phyloP scores from a whole-genome alignment of 208 protist genomes.

The Crithidia thermophila region DNA sequence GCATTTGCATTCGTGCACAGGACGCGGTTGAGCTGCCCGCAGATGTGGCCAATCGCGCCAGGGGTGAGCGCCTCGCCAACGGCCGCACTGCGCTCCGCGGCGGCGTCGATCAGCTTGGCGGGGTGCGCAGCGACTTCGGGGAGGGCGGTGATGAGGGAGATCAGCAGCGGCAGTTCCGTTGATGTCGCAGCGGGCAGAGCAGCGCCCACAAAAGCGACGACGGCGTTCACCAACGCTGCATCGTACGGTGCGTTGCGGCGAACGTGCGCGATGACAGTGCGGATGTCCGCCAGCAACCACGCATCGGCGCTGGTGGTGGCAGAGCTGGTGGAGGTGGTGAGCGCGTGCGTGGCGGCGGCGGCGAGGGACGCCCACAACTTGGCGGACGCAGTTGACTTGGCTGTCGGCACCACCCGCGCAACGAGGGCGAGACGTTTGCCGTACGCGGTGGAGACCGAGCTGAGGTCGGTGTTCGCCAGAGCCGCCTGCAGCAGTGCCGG shows the following conservation, averaged over 20 bases:
- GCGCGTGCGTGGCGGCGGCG: background rate
- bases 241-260: slow-evolving; percentile 41
- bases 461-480: slow-evolving; percentile 5
- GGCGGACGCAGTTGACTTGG: background rate
- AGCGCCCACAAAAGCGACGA: slow-evolving; percentile 31
- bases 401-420: slow-evolving; percentile 15
- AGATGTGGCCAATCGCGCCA: slow-evolving; percentile 49
- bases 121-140: slow-evolving; percentile 43
- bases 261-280: slow-evolving; percentile 27
- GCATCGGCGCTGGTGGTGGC: no score
- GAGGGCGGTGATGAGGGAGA: slow-evolving; percentile 39
- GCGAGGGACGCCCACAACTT: slow-evolving; percentile 16
- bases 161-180: slow-evolving; percentile 16
- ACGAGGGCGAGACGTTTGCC: slow-evolving; percentile 18
- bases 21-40: slow-evolving; percentile 53
- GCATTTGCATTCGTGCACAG: slow-evolving; percentile 36
- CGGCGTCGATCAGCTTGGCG: slow-evolving; percentile 27
- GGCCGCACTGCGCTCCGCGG: slow-evolving; percentile 38
- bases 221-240: slow-evolving; percentile 36
- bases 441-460: background rate
- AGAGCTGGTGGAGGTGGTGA: no score
- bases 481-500: slow-evolving; percentile 23
- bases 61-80: slow-evolving; percentile 44
- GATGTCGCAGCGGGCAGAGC: slow-evolving; percentile 29
- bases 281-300: slow-evolving; percentile 19